Conservation (phyloP, 2,329 filamentous ascomycete species). For the Pseudogymnoascus sp. region DNA sequence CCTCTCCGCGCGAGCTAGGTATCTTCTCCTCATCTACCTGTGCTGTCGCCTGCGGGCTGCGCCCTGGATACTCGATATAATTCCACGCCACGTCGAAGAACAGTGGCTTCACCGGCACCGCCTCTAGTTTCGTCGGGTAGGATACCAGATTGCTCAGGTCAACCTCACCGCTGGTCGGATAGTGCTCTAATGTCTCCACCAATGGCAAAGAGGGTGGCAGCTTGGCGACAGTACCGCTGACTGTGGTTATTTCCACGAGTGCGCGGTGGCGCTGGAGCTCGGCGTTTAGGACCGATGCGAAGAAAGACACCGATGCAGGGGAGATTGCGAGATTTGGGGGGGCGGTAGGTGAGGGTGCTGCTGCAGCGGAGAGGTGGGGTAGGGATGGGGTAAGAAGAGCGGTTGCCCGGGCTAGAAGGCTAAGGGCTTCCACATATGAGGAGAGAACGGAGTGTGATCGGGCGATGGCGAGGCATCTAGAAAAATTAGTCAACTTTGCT, state of each 20-base stretch:
- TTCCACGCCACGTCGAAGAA: slow-evolving; percentile 98
- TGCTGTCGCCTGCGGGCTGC: slow-evolving; percentile 28
- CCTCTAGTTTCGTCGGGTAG: slow-evolving; percentile 76
- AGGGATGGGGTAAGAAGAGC: slow-evolving; percentile 51
- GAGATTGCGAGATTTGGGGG: slow-evolving; percentile 66
- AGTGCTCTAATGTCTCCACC: slow-evolving; percentile 69
- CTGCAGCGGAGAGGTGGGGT: slow-evolving; percentile 36
- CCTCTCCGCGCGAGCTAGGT: slow-evolving; percentile 26
- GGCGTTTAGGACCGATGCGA: slow-evolving; percentile 58
- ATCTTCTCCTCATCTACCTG: slow-evolving; percentile 23
- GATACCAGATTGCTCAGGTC: slow-evolving; percentile 76
- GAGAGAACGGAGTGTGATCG: slow-evolving; percentile 73
- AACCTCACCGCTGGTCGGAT: slow-evolving; percentile 57
- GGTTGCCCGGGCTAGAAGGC: slow-evolving; percentile 68
- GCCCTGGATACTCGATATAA: slow-evolving; percentile 85
- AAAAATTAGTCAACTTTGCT: slow-evolving; percentile 13
- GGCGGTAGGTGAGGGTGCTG: slow-evolving; percentile 32
- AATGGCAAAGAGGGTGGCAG: slow-evolving; percentile 47
- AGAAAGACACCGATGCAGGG: slow-evolving; percentile 47
- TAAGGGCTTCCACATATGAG: slow-evolving; percentile 72
- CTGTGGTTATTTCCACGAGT: slow-evolving; percentile 72
- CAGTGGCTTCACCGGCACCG: slow-evolving; percentile 86
- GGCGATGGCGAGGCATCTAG: slow-evolving; percentile 75
- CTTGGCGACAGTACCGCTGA: slow-evolving; percentile 39
- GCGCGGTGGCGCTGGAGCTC: slow-evolving; percentile 78